Conservation (phyloP, 495 filamentous ascomycete genomes). For the Penicillium angulare region DNA sequence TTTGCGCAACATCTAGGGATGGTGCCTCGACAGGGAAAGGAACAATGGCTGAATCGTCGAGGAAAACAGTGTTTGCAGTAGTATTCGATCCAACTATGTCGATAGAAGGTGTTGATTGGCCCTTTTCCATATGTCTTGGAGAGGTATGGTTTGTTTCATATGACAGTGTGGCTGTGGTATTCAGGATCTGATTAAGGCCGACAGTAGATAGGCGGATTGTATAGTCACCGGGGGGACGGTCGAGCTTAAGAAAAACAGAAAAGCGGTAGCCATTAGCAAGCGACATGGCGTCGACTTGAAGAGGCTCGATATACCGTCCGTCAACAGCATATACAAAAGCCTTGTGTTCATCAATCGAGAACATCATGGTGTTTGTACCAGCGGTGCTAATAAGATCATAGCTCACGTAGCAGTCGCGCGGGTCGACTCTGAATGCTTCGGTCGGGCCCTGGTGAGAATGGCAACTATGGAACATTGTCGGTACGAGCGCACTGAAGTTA, state of each 20-base stretch:
- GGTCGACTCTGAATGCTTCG: slow-evolving; percentile 31
- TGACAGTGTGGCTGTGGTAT: slow-evolving; percentile 20
- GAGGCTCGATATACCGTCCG: slow-evolving; percentile 35
- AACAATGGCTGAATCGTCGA: slow-evolving; percentile 26
- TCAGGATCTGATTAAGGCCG: slow-evolving; percentile 30
- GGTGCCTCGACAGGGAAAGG: slow-evolving; percentile 33
- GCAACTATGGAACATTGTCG: not conserved
- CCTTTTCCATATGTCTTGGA: slow-evolving; percentile 2
- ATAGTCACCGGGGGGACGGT: slow-evolving; percentile 30
- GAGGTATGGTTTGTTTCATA: too few relatives aligned
- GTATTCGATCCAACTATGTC: slow-evolving; percentile 34
- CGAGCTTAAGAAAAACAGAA: slow-evolving; percentile 34
- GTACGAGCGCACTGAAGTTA: not conserved
- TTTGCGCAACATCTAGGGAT: slow-evolving; percentile 27
- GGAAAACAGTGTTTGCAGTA: slow-evolving; percentile 27
- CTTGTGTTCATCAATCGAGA: slow-evolving; percentile 41
- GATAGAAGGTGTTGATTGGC: slow-evolving; percentile 30
- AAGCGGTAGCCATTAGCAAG: slow-evolving; percentile 19
- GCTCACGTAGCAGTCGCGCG: slow-evolving; percentile 38
- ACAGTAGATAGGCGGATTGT: slow-evolving; percentile 30
- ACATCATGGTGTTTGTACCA: slow-evolving; percentile 5
- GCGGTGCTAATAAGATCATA: slow-evolving; percentile 48
- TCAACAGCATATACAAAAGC: slow-evolving; percentile 43
- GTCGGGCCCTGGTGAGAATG: not conserved
- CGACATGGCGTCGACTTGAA: not conserved